phyloP scores from a whole-genome alignment of 2,329 filamentous ascomycete genomes.

The Pseudocercospora crystallina region DNA sequence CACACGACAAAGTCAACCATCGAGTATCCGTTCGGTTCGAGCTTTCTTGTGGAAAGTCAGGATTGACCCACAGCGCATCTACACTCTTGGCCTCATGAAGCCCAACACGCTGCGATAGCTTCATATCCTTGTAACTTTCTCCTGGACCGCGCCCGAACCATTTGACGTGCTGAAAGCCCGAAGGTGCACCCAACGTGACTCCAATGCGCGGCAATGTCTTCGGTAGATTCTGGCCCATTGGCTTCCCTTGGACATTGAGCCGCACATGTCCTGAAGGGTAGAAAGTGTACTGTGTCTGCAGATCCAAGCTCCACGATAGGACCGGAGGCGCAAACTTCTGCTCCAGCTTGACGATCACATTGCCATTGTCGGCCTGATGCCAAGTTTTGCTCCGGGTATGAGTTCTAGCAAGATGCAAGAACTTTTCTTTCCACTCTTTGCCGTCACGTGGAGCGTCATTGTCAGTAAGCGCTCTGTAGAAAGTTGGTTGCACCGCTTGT shows the following conservation, averaged over 20 bases:
- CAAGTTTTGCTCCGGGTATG: constrained; percentile 23
- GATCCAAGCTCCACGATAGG: constrained; percentile 57
- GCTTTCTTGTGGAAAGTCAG: constrained; percentile 68
- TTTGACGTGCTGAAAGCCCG: constrained; percentile 47
- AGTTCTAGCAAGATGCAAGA: constrained; percentile 21
- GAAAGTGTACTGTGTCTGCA: constrained; percentile 55
- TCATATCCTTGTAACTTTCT: constrained; percentile 67
- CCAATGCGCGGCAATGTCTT: constrained; percentile 62
- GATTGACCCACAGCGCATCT: constrained; percentile 55
- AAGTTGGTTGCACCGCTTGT: constrained; percentile 31
- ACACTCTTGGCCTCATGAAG: constrained; percentile 34
- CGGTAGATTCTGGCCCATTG: constrained; percentile 48
- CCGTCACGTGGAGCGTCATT: constrained; percentile 60
- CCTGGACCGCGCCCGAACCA: constrained; percentile 67
- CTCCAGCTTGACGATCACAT: constrained; percentile 16
- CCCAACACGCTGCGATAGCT: constrained; percentile 56
- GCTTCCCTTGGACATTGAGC: constrained; percentile 42
- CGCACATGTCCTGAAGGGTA: constrained; percentile 45
- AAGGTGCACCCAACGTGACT: constrained; percentile 55
- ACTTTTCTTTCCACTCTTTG: constrained; percentile 54
- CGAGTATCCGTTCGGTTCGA: constrained; percentile 63
- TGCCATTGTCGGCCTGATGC: constrained; percentile 12
- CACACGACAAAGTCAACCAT: constrained; percentile 49
- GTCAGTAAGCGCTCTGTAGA: constrained; percentile 66
- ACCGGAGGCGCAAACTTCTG: constrained; percentile 53